These are phyloP conservation scores for Sporothrix luriei DNA, from an alignment of 2,329 filamentous ascomycete genomes.

Conservation along the genomic window DNA sequence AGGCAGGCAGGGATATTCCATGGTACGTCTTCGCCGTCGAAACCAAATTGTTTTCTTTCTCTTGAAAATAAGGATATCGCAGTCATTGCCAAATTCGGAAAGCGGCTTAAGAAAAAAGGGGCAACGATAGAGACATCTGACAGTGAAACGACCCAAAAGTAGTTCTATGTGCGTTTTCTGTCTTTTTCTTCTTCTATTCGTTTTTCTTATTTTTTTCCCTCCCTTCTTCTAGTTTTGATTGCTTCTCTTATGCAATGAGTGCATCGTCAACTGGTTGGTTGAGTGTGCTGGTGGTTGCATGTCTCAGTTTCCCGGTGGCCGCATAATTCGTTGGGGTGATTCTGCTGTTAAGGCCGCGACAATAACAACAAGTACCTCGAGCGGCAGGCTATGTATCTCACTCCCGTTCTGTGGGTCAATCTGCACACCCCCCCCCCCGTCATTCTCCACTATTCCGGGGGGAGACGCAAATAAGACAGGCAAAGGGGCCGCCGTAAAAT, in stretches of 20 bases:
- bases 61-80: conserved; percentile 12
- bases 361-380: conserved; percentile 17
- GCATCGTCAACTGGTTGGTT: conserved; percentile 15
- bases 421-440: conserved; percentile 13
- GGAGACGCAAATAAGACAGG: background rate
- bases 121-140: background rate
- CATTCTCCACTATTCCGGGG: conserved; percentile 5
- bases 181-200: too few species aligned
- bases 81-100: conserved; percentile 29
- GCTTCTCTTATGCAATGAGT: conserved; percentile 22
- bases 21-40: background rate
- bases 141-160: background rate
- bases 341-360: conserved; percentile 6
- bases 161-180: too few species aligned
- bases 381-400: conserved; percentile 17
- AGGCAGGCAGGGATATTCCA: background rate
- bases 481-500: background rate
- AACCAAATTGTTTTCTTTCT: background rate
- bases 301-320: conserved; percentile 7
- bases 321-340: background rate
- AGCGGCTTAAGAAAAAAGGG: background rate
- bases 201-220: background rate
- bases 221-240: conserved; percentile 1
- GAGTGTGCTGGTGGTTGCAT: conserved; percentile 6
- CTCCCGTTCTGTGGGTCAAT: background rate